Evolutionary conservation across 163 green algal genomes (phyloP), one percentile per base, ranked within the genome.

Genomic region (Chloromonas sp.): DNA sequence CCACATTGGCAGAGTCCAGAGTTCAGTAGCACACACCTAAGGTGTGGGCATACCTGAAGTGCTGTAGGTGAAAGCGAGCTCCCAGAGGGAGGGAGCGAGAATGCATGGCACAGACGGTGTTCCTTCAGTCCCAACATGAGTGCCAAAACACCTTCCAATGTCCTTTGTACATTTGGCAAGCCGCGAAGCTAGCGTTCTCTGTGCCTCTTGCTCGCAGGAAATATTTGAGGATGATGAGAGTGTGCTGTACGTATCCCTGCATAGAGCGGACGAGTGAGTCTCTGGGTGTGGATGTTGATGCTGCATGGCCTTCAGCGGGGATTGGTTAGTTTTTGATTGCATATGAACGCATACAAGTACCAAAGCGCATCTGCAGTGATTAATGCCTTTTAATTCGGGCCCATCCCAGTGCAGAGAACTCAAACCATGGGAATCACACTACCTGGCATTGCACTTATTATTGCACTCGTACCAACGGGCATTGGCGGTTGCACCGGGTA

Each of bases 211-310:
- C 5, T 2, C 3, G 14, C 78, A 88, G 77, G 86, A 97, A 36
- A 95, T 98, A 14, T 96, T 98, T 87, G 89, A 93, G 59, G 85
- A 92, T 13, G 96, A 99, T 88, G 88, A 93, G 0, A 87, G 81
- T 36, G 92, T 98, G 60, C 76, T 98, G 83, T 97, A 95, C 84
- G 87, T 97, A 58, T 96, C 91, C 58, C 85, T 98, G 60, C 96
- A 98, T 89, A 87, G 94, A 11, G 82, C 81, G 14, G 88, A 87
- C 84, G 86, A 84, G 89, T 92, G 14, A 79, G 84, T 58, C 3
- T 1, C 66, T 74, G 66, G 66, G 66, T 15, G 66, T 11, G 66
- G 5, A 15, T 5, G 66, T 74, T 74, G 5, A 74, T 11, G 66
- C 66, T 74, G 66, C 66, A 5, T 74, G 66, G 66, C 11, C 5